These are phyloP conservation scores for Cyclotella sp. DNA, from an alignment of 108 stramenopile species.

Conservation along the genomic window DNA sequence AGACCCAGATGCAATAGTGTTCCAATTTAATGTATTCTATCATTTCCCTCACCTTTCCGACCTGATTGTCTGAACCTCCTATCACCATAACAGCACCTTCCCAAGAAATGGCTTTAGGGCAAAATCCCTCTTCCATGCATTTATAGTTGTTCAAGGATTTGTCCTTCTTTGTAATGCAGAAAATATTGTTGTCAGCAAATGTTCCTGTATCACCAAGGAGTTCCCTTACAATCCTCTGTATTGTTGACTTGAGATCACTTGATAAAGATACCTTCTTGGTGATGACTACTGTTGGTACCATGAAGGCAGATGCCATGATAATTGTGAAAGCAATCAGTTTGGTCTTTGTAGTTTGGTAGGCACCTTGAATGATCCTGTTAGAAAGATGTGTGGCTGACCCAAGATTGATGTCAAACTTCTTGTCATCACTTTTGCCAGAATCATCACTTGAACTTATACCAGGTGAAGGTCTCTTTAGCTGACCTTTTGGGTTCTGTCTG, in stretches of 20 bases:
- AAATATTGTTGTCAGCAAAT: no score
- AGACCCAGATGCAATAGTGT: neutral
- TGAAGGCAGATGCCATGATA: no score
- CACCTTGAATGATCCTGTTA: neutral
- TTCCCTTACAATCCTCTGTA: slow-evolving; percentile 4
- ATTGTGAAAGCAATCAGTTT: no score
- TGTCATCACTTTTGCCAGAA: no score
- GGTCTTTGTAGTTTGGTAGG: no score
- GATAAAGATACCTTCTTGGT: slow-evolving; percentile 5
- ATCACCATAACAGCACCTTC: slow-evolving; percentile 4
- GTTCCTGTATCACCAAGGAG: no score
- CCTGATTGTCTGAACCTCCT: slow-evolving; percentile 1
- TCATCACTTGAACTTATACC: no score
- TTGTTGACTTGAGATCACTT: neutral
- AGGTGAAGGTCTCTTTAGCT: no score
- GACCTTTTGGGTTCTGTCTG: no score
- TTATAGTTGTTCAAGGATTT: neutral
- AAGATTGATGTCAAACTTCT: neutral
- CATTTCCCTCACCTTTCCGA: slow-evolving; percentile 1
- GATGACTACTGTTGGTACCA: neutral
- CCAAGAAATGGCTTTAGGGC: neutral
- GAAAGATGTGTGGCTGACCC: neutral
- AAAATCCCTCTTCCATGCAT: neutral
- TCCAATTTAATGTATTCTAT: neutral
- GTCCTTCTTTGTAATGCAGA: slow-evolving; percentile 6